Conservation (phyloP, 2,329 filamentous ascomycete species). For the Aspergillus puulaauensis region DNA sequence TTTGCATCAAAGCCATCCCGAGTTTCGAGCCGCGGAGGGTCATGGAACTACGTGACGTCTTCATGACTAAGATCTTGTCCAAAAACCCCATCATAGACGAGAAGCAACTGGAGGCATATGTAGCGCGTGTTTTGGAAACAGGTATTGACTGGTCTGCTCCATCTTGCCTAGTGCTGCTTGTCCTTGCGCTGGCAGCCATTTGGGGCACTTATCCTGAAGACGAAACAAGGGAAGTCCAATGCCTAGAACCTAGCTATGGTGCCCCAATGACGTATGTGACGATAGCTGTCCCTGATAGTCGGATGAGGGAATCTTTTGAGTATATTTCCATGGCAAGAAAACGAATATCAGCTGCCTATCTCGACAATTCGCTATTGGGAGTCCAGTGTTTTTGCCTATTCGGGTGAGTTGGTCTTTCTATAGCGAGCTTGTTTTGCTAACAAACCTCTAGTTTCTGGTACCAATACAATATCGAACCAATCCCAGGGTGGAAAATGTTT, state of each 20-base stretch:
- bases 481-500: conserved; percentile 28
- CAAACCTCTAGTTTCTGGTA: conserved; percentile 22
- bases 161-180: conserved; percentile 23
- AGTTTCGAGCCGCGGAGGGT: conserved; percentile 20
- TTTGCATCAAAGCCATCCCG: conserved; percentile 9
- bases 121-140: conserved; percentile 22
- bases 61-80: conserved; percentile 25
- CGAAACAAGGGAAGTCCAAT: conserved; percentile 19
- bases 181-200: conserved; percentile 25
- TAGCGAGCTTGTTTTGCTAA: not conserved
- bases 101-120: conserved; percentile 23
- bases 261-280: conserved; percentile 19
- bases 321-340: conserved; percentile 25
- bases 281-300: conserved; percentile 21
- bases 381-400: conserved; percentile 26
- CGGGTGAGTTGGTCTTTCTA: conserved; percentile 12
- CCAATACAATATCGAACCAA: conserved; percentile 27
- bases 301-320: conserved; percentile 23
- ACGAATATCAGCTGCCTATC: conserved; percentile 23
- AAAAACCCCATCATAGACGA: conserved; percentile 26
- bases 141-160: conserved; percentile 25
- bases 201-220: conserved; percentile 26
- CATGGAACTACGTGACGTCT: conserved; percentile 23
- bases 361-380: conserved; percentile 23
- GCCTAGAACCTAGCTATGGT: conserved; percentile 13